Conservation (phyloP, 2,329 filamentous ascomycete genomes). For the Aspergillus sp. region DNA sequence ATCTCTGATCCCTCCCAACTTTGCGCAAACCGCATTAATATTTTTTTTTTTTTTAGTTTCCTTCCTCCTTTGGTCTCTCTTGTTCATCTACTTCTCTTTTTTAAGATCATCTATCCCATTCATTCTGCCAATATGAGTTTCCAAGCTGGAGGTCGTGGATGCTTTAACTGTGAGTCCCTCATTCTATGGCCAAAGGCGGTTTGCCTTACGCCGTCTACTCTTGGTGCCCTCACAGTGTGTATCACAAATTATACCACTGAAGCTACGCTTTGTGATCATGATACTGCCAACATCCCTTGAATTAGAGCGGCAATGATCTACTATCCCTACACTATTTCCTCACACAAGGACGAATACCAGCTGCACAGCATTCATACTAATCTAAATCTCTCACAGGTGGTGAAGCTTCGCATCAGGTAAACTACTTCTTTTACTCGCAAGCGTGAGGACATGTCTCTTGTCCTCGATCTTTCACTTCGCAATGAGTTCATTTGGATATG, state of each 20-base stretch:
- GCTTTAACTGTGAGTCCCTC: constrained; percentile 58
- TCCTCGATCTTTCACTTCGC: background rate
- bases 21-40: background rate
- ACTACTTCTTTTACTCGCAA: constrained; percentile 21
- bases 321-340: background rate
- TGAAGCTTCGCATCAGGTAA: constrained; percentile 73
- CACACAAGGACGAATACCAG: background rate
- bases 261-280: background rate
- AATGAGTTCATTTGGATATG: background rate
- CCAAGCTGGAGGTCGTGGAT: constrained; percentile 51
- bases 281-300: background rate
- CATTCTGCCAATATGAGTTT: constrained; percentile 48
- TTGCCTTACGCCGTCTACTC: constrained; percentile 1
- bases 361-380: background rate
- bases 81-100: constrained; percentile 7
- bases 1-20: constrained; percentile 13
- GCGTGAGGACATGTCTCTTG: background rate
- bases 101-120: constrained; percentile 4
- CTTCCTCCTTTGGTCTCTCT: background rate
- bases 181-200: constrained; percentile 4
- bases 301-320: background rate
- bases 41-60: background rate
- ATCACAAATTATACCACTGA: background rate
- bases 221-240: background rate
- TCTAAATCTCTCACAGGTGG: constrained; percentile 55